Evolutionary conservation across 2,329 filamentous ascomycete species (phyloP).

Genomic region (Fusarium luffae): DNA sequence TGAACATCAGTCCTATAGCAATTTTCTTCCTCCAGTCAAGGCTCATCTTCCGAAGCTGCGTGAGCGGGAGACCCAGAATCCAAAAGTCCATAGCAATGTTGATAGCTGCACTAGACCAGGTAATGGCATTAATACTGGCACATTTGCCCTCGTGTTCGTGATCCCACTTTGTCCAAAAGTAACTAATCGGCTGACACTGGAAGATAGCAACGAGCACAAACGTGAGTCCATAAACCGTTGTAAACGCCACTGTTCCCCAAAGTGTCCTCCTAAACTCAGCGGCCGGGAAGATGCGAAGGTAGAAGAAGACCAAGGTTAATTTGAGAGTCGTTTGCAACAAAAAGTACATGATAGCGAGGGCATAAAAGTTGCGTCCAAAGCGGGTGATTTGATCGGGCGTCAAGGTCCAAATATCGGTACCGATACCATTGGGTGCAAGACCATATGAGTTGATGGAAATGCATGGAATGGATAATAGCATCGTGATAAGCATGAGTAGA

Average conservation of each 20-base stretch:
- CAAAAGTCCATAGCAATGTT: slow-evolving; percentile 63
- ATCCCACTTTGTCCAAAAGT: slow-evolving; percentile 66
- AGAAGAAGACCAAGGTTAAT: slow-evolving; percentile 64
- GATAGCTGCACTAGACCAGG: slow-evolving; percentile 62
- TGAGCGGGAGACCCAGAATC: slow-evolving; percentile 64
- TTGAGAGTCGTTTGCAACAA: slow-evolving; percentile 60
- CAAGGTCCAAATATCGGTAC: slow-evolving; percentile 63
- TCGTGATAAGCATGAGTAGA: slow-evolving; percentile 49
- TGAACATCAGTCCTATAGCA: slow-evolving; percentile 61
- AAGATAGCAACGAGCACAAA: slow-evolving; percentile 60
- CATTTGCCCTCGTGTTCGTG: slow-evolving; percentile 59
- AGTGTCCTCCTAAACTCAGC: slow-evolving; percentile 53
- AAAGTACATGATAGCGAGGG: slow-evolving; percentile 59
- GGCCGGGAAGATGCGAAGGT: slow-evolving; percentile 63
- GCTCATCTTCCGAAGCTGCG: slow-evolving; percentile 55
- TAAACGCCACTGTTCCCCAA: slow-evolving; percentile 55
- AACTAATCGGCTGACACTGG: slow-evolving; percentile 62
- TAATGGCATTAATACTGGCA: slow-evolving; percentile 59
- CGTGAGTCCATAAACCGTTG: slow-evolving; percentile 51
- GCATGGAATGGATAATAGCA: slow-evolving; percentile 45
- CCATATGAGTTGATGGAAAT: slow-evolving; percentile 49
- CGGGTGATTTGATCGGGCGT: slow-evolving; percentile 53
- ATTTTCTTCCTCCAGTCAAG: slow-evolving; percentile 61
- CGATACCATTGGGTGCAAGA: slow-evolving; percentile 55
- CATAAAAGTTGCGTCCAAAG: slow-evolving; percentile 58